phyloP scores from a whole-genome alignment of 2,329 filamentous ascomycete genomes.

The Trichoderma afroharzianum region DNA sequence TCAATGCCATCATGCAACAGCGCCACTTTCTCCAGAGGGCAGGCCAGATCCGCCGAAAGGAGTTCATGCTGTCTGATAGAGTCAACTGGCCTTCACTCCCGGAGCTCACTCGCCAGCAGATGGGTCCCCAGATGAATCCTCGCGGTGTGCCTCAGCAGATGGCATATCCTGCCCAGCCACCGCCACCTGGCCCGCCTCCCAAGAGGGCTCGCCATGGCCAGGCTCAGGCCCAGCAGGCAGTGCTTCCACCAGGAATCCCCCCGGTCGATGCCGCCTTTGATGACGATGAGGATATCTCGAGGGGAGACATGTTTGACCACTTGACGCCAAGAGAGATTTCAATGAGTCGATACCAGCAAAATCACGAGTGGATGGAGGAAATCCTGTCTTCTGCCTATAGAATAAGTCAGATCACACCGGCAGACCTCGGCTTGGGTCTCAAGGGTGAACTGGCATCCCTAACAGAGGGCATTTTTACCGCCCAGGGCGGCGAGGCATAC shows the following conservation, averaged over 20 bases:
- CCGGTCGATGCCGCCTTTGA: conserved; percentile 55
- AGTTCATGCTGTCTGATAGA: conserved; percentile 90
- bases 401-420: conserved; percentile 77
- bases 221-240: conserved; percentile 37
- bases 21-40: conserved; percentile 65
- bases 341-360: conserved; percentile 80
- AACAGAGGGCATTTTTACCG: conserved; percentile 81
- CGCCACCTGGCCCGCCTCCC: conserved; percentile 47
- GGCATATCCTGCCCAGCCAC: conserved; percentile 57
- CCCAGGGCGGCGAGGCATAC: conserved; percentile 48
- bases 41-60: conserved; percentile 81
- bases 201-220: conserved; percentile 52
- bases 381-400: conserved; percentile 87
- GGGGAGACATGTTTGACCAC: conserved; percentile 86
- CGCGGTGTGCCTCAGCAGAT: conserved; percentile 56
- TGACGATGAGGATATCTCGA: conserved; percentile 83
- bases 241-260: conserved; percentile 29
- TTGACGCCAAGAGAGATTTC: conserved; percentile 88
- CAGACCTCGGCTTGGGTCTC: conserved; percentile 80
- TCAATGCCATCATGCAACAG: conserved; percentile 58
- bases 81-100: conserved; percentile 85
- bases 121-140: conserved; percentile 45
- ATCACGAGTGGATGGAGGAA: conserved; percentile 99
- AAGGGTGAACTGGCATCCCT: conserved; percentile 77
- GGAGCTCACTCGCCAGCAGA: conserved; percentile 46